Percentiles rank a stretch among this genome's conserved stretches.
Evolutionary conservation across 495 filamentous ascomycete genomes (phyloP).

Genomic region (Lineolata rhizophorae): DNA sequence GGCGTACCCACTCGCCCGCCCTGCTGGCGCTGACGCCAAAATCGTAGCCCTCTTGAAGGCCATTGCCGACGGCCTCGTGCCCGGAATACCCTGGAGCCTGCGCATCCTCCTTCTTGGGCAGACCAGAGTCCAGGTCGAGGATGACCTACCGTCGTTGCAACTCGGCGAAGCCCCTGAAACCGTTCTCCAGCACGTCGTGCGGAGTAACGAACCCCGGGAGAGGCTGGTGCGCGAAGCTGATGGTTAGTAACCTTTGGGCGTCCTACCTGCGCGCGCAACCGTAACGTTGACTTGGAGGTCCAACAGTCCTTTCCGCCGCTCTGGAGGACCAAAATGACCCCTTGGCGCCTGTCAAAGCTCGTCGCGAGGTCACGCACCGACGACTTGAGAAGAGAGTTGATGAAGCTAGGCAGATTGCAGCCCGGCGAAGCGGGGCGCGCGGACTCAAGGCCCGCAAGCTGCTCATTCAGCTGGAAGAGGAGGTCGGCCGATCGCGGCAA

Average conservation of each 20-base stretch:
- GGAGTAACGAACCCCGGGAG: conserved; percentile 37
- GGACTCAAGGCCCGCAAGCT: conserved; percentile 52
- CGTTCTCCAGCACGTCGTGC: conserved; percentile 45
- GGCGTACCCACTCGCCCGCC: no score
- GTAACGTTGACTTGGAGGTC: background rate
- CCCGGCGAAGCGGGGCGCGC: conserved; percentile 45
- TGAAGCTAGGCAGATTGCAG: conserved; percentile 46
- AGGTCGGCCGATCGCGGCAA: conserved; percentile 29
- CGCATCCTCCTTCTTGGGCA: conserved; percentile 53
- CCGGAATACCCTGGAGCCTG: conserved; percentile 47
- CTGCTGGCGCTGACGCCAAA: conserved; percentile 1
- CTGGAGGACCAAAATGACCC: conserved; percentile 26
- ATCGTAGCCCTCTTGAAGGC: conserved; percentile 42
- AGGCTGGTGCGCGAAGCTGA: conserved; percentile 31
- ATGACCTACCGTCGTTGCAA: conserved; percentile 8
- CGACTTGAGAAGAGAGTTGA: conserved; percentile 37
- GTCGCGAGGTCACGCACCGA: conserved; percentile 36
- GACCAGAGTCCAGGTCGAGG: conserved; percentile 21
- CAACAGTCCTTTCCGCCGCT: conserved; percentile 22
- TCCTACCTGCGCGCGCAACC: background rate
- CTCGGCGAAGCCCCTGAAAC: conserved; percentile 11
- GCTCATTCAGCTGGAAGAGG: conserved; percentile 39
- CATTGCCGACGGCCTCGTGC: conserved; percentile 56
- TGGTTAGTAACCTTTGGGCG: conserved; percentile 18
- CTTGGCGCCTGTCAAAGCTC: conserved; percentile 30